Percentiles rank a stretch among this genome's conserved stretches.
phyloP scores from a whole-genome alignment of 768 basidiomycete species.

The Exsudoporus frostii region DNA sequence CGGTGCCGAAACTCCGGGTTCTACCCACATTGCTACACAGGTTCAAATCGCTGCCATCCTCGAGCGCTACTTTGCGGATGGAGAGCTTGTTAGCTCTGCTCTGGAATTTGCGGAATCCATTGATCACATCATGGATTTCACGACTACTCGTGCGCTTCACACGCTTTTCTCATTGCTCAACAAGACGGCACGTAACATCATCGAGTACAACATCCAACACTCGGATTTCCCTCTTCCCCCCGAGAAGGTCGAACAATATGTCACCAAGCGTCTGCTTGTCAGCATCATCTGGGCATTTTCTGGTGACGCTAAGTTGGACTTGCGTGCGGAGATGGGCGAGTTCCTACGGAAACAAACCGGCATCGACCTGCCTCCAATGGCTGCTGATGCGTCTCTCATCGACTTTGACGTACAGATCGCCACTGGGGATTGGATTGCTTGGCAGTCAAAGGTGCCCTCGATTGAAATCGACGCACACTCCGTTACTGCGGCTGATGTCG shows the following conservation, averaged over 20 bases:
- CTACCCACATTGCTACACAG: slow-evolving; percentile 69
- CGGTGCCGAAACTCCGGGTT: slow-evolving; percentile 46
- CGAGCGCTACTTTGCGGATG: slow-evolving; percentile 77
- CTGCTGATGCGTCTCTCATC: slow-evolving; percentile 78
- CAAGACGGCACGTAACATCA: slow-evolving; percentile 89
- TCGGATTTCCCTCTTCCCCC: slow-evolving; percentile 86
- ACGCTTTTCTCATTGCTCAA: slow-evolving; percentile 97
- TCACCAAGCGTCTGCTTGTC: slow-evolving; percentile 84
- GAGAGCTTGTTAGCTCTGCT: slow-evolving; percentile 78
- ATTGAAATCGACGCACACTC: slow-evolving; percentile 97
- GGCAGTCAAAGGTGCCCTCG: slow-evolving; percentile 89
- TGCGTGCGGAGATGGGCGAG: slow-evolving; percentile 86
- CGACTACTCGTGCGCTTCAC: slow-evolving; percentile 82
- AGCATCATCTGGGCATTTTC: slow-evolving; percentile 98
- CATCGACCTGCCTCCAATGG: slow-evolving; percentile 81
- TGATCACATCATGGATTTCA: slow-evolving; percentile 99
- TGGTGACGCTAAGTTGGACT: slow-evolving; percentile 90
- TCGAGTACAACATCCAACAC: slow-evolving; percentile 94
- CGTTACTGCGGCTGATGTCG: slow-evolving; percentile 93
- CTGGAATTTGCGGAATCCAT: slow-evolving; percentile 78
- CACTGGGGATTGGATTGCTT: slow-evolving; percentile 84
- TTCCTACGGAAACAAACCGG: slow-evolving; percentile 82
- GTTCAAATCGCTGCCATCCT: slow-evolving; percentile 70
- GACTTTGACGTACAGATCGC: slow-evolving; percentile 92
- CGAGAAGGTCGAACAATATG: slow-evolving; percentile 88